Base-by-base conservation (phyloP, 345 rosid species). In the Dimocarpus longan region DNA sequence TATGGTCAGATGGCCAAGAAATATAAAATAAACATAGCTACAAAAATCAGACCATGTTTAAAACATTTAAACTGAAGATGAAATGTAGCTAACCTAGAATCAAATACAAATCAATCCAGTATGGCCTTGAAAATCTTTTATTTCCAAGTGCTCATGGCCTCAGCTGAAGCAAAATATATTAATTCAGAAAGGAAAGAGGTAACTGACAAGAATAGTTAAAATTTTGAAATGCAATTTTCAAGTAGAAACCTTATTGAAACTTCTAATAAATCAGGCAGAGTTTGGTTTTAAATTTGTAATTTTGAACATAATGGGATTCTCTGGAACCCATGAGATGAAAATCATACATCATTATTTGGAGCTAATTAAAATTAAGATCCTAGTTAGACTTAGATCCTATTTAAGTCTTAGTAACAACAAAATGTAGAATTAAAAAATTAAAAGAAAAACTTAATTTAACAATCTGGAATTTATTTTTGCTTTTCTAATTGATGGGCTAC, bases 311-410 rank as follows among this genome's bases (percentile, higher is more conserved):
- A 50, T 74, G 26, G 60, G 12, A 39, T 76, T 59, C 72, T 76
- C 22, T 28, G 0, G 43, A 37, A 76, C 39, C 76, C 80, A 24
- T 54, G 50, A 40, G 54, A 68, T 46, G 84, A 65, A 82, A 88
- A 81, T 86, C 90, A 86, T 75, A 68, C 83, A 90, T 91, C 91
- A 80, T 84, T 82, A 67, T 69, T 82, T 84, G 80, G 83, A 79
- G 86, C 89, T 85, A 83, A 79, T 73, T 79, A 74, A 76, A 80
- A 73, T 78, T 74, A 75, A 65, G 63, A 78, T 68, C 77, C 64
- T 69, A 83, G 73, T 40, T 54, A 54, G 70, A 63, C 52, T 40
- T 54, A 54, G 70, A 63, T 62, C 43, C 72, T 50, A 22, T 15
- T 8, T 11, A 57, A 40, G 52, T n/a, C 62, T 60, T 60, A 57